Base-by-base conservation (phyloP, 108 stramenopile species). In the Cyclostephanos invisitatus region DNA sequence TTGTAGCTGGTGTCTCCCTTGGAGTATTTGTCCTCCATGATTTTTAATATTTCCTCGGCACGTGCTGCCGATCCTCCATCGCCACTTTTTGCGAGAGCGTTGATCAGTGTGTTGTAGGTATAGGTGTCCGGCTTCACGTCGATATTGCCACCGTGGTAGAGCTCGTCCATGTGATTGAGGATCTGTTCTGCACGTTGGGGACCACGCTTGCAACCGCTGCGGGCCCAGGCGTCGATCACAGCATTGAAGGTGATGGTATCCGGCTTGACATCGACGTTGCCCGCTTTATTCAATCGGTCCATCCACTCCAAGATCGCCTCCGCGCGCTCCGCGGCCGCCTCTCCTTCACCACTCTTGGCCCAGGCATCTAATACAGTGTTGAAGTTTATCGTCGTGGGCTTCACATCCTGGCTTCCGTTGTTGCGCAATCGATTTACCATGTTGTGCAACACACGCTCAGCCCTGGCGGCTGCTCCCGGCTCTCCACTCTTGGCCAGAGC, bases 131-230 rank as follows among this genome's bases (percentile, higher is more conserved):
- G 93, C 70, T 91, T 91, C 12, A 91, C 90, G 17, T 86, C 89
- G 49, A 78, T 72, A 73, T 94, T 89, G 2, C 91, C 91, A 25
- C 88, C 79, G 28, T 85, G 85, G 62, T 89, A 90, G 21, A 94
- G 86, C 60, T 91, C 90, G 63, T 91, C 89, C 93, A 94, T 94
- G 70, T 91, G 93, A 65, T 92, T 88, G 15, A 94, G 82, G 68
- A 94, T 90, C 62, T 92, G 91, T 50, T 94, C 90, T 0, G 93
- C 93, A 7, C 93, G 82, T 35, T 85, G 83, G 27, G 93, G 89
- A 6, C 90, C 93, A 64, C 88, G 82, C 40, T 88, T 81, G 63
- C 88, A 86, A 48, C 90, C 90, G 72, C 87, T 91, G 62, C 91
- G 91, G 15, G 92, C 92, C 74, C 86, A 89, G 0, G 89, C 87